These are phyloP conservation scores for Fistulinella staudtii DNA, from an alignment of 1,284 basidiomycete species.

Conservation along the genomic window DNA sequence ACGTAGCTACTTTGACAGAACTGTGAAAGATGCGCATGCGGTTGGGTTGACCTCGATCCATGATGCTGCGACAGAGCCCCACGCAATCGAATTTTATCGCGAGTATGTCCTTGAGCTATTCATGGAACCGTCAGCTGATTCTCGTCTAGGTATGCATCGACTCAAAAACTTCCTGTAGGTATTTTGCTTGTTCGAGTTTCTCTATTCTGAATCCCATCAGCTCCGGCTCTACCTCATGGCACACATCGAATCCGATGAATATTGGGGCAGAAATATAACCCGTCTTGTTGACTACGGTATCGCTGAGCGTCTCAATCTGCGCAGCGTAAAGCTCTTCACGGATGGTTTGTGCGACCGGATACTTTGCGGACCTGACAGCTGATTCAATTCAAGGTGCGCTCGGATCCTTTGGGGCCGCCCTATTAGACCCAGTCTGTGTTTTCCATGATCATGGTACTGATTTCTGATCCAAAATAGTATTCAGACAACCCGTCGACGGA, in stretches of 20 bases:
- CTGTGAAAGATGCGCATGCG: slow-evolving; percentile 64
- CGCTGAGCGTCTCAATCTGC: slow-evolving; percentile 63
- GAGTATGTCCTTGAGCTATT: slow-evolving; percentile 39
- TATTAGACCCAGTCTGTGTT: slow-evolving; percentile 58
- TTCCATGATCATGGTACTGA: neutral
- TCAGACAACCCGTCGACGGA: slow-evolving; percentile 67
- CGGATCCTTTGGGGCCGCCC: slow-evolving; percentile 88
- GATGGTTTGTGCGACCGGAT: slow-evolving; percentile 48
- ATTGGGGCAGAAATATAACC: slow-evolving; percentile 64
- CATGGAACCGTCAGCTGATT: neutral
- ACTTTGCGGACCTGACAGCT: slow-evolving; percentile 2
- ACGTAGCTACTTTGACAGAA: slow-evolving; percentile 56
- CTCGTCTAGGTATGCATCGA: slow-evolving; percentile 50
- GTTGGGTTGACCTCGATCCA: slow-evolving; percentile 82
- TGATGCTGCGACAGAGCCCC: slow-evolving; percentile 62
- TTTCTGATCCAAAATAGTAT: slow-evolving; percentile 42
- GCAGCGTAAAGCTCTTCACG: slow-evolving; percentile 79
- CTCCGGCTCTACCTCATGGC: slow-evolving; percentile 80
- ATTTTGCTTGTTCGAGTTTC: neutral
- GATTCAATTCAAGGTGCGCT: slow-evolving; percentile 59
- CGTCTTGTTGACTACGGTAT: slow-evolving; percentile 59
- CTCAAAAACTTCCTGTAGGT: slow-evolving; percentile 61
- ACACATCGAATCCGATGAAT: slow-evolving; percentile 49
- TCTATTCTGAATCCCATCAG: slow-evolving; percentile 35
- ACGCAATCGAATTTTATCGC: slow-evolving; percentile 62